A percentile compares a stretch with the other conserved stretches of the same genome.
These are phyloP conservation scores for Lodderomyces jiufengensis DNA, from an alignment of 1,139 yeast genomes.

Conservation along the genomic window DNA sequence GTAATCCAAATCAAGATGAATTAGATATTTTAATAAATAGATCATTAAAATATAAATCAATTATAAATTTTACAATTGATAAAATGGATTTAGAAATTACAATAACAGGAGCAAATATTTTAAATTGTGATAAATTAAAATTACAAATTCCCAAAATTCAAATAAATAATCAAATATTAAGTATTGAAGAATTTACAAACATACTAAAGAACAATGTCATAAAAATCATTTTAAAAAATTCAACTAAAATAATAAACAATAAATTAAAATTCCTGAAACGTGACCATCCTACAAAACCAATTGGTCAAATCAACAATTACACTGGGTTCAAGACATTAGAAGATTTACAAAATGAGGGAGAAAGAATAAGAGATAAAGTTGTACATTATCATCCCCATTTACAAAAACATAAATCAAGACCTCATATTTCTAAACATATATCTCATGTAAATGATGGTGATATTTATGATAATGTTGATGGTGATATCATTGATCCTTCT, in stretches of 20 bases:
- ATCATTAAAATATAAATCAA: constrained; percentile 63
- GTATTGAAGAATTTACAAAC: constrained; percentile 66
- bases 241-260: constrained; percentile 79
- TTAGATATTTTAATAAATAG: constrained; percentile 31
- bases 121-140: constrained; percentile 63
- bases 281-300: constrained; percentile 28
- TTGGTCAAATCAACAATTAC: constrained; percentile 44
- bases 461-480: constrained; percentile 4
- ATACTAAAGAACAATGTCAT: constrained; percentile 66
- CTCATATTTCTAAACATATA: not conserved
- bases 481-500: constrained; percentile 4
- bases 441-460: constrained; percentile 5
- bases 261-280: constrained; percentile 48
- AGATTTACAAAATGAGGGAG: constrained; percentile 35
- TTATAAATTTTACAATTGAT: constrained; percentile 55
- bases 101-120: constrained; percentile 70
- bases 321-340: constrained; percentile 36
- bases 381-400: not conserved
- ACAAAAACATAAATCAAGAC: constrained; percentile 8
- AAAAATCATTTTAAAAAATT: constrained; percentile 63
- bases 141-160: constrained; percentile 39
- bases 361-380: constrained; percentile 20
- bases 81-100: constrained; percentile 59
- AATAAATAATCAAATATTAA: constrained; percentile 54
- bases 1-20: constrained; percentile 16